These are phyloP conservation scores for Phytophthora pseudosyringae DNA, from an alignment of 352 stramenopile genomes.

Conservation along the genomic window DNA sequence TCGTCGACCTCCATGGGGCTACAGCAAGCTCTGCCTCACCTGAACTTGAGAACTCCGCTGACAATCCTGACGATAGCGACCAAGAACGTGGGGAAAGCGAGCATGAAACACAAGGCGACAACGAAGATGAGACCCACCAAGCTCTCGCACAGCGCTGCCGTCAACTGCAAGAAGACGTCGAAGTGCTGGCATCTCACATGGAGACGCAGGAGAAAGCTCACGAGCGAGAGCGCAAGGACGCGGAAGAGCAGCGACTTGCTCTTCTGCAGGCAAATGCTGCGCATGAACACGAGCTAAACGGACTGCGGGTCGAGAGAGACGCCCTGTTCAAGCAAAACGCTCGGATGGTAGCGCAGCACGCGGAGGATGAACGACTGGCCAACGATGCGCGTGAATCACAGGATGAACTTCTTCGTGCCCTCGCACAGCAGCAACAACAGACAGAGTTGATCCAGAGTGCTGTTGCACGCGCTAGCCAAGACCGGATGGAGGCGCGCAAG, in stretches of 20 bases:
- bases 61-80: slow-evolving; percentile 16
- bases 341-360: slow-evolving; percentile 22
- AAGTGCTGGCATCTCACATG: slow-evolving; percentile 61
- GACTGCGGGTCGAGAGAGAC: slow-evolving; percentile 53
- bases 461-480: slow-evolving; percentile 26
- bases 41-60: slow-evolving; percentile 15
- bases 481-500: slow-evolving; percentile 41
- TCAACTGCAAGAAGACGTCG: slow-evolving; percentile 65
- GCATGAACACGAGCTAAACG: slow-evolving; percentile 40
- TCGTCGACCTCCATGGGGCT: background rate
- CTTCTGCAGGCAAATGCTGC: slow-evolving; percentile 30
- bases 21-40: slow-evolving; percentile 5
- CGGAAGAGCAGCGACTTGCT: slow-evolving; percentile 23
- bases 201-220: slow-evolving; percentile 45
- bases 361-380: slow-evolving; percentile 33
- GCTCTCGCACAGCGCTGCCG: slow-evolving; percentile 24
- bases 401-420: slow-evolving; percentile 55
- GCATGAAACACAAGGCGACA: slow-evolving; percentile 14
- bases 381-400: slow-evolving; percentile 42
- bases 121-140: slow-evolving; percentile 19
- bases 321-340: slow-evolving; percentile 51
- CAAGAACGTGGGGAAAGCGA: slow-evolving; percentile 22
- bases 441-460: slow-evolving; percentile 41
- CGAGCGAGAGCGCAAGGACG: slow-evolving; percentile 36
- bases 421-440: slow-evolving; percentile 51